These are phyloP conservation scores for Colletotrichum liaoningense DNA, from an alignment of 2,329 filamentous ascomycete genomes.

Conservation along the genomic window DNA sequence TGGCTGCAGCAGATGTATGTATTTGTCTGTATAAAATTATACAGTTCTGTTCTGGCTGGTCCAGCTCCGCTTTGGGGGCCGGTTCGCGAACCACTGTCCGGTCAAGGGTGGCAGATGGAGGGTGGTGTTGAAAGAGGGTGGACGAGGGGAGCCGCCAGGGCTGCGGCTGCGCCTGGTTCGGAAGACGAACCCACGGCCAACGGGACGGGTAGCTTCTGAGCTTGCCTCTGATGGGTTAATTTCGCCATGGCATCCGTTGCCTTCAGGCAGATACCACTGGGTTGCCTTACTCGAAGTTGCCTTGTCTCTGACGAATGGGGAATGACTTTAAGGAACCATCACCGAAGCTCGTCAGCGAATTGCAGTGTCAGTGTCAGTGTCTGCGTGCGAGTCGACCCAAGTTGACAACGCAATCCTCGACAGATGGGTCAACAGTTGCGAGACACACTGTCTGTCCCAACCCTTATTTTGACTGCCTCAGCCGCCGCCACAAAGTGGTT, in stretches of 20 bases:
- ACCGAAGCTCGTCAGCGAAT: background rate
- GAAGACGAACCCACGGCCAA: constrained; percentile 1
- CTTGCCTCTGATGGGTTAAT: background rate
- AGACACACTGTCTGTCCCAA: background rate
- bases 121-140: constrained; percentile 10
- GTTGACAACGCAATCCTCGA: background rate
- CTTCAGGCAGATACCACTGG: constrained; percentile 25
- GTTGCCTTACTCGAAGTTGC: constrained; percentile 20
- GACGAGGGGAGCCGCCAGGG: constrained; percentile 24
- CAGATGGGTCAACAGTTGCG: background rate
- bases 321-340: background rate
- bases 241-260: constrained; percentile 6
- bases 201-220: background rate
- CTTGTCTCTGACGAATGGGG: constrained; percentile 17
- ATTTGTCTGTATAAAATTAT: constrained; percentile 12
- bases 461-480: background rate
- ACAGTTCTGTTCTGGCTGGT: constrained; percentile 7
- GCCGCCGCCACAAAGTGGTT: background rate
- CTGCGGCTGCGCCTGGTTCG: constrained; percentile 18
- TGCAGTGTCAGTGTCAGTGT: constrained; percentile 1
- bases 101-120: background rate
- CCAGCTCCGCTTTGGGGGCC: background rate
- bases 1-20: constrained; percentile 14
- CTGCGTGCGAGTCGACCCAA: constrained; percentile 3
- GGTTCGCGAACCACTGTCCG: constrained; percentile 4